A percentile compares a stretch with the other conserved stretches of the same genome.
Evolutionary conservation across 2,329 filamentous ascomycete species (phyloP).

Genomic region (Magnaporthales sp.): DNA sequence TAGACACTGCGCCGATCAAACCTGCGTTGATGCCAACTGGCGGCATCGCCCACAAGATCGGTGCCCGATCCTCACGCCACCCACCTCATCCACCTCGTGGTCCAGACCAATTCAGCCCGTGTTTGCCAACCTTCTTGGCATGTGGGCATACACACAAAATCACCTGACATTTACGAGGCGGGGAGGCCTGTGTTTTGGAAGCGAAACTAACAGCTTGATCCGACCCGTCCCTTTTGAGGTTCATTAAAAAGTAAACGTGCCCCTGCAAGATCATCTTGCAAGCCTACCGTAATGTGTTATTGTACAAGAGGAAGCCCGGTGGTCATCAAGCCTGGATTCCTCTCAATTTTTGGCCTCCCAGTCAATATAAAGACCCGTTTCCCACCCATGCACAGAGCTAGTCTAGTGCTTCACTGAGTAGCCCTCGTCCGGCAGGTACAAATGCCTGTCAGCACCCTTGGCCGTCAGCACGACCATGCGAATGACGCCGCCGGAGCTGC

Average conservation of each 20-base stretch:
- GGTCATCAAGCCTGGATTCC: neutral
- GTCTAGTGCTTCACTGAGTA: slow-evolving; percentile 64
- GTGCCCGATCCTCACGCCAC: neutral
- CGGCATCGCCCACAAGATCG: neutral
- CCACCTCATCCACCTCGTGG: neutral
- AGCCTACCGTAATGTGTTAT: neutral
- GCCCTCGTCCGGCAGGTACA: slow-evolving; percentile 89
- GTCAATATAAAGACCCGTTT: neutral
- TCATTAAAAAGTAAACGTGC: neutral
- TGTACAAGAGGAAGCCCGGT: neutral
- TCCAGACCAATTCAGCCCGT: neutral
- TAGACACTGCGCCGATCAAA: neutral
- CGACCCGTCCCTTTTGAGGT: neutral
- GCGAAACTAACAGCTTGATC: neutral
- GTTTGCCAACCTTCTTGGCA: neutral
- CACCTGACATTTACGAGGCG: neutral
- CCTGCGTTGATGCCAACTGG: neutral
- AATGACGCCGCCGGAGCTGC: slow-evolving; percentile 96
- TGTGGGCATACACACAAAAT: neutral
- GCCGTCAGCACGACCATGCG: slow-evolving; percentile 93
- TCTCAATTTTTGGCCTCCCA: neutral
- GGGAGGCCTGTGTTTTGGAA: neutral
- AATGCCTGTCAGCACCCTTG: slow-evolving; percentile 80
- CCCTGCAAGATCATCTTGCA: neutral
- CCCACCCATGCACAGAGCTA: neutral